Base-by-base conservation (phyloP, 106 monocot genomes). In the Iris macrosiphon region DNA sequence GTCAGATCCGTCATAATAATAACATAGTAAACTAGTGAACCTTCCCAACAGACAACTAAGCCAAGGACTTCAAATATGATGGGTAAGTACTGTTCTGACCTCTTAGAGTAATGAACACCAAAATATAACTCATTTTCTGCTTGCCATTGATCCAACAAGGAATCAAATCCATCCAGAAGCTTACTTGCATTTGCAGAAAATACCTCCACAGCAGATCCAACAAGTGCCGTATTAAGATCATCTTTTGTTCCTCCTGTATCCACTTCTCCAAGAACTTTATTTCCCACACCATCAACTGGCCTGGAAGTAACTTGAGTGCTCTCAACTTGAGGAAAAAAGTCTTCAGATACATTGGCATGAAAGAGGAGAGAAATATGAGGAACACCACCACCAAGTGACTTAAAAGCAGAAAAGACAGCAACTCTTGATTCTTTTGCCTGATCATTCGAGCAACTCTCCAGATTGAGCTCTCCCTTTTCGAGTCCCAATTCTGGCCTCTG, bases 341-440 rank as follows among this genome's bases (percentile, higher is more conserved):
- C 69, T 27, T 54, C 54, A 66, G 32, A 31, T 49, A 40, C 54
- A 60, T 25, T 26, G 23, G 54, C 7, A 42, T 73, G 60, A n/a
- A 57, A 14, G 30, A 75, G 69, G 21, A 39, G 49, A 46, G 80
- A 73, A 69, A 91, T 45, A 43, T 91, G 83, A 54, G 96, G 83
- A 41, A 98, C 49, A 52, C 80, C 46, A 48, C 90, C 61, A 17
- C 96, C 96, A 64, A 98, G 90, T 34, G 83, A 87, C 46, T 78
- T 79, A 50, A 87, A 91, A 53, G 87, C 64, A 42, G 96, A 76
- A 61, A 91, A 87, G 28, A 90, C 96, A 53, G 83, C 86, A 57
- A 91, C 11, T 64, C 87, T 77, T 57, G 90, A 86, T 73, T 83
- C 90, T 67, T 98, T 90, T 59, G 96, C 96, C 62, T 98, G 83